Evolutionary conservation across 441 rosid species (phyloP), one percentile per base, ranked within the genome.

Genomic region (Raphanus hybrid): DNA sequence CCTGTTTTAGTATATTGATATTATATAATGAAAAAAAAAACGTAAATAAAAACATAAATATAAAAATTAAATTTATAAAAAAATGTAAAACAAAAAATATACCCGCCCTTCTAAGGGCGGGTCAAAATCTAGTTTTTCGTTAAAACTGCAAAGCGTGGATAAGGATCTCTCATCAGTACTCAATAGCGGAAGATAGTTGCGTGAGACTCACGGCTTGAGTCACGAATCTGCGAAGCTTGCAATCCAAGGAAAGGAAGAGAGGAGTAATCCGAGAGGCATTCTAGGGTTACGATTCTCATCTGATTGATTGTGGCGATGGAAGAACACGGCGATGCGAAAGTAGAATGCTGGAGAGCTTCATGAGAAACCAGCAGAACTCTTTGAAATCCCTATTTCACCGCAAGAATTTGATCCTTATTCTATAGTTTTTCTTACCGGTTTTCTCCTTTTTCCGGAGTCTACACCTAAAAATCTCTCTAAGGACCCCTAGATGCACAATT

Each of bases 311-410:
- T n/a, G 9, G 34, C 67, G 58, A 79, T 79, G 82, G 82, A 79
- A 70, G 79, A 79, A 79, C 79, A 70, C 27, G 68, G 48, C 15
- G 55, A 4, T 75, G 75, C 12, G 69, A 79, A 79, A 75, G 72
- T 70, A 73, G 79, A 70, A 3, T 66, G 79, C 67, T 86, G 75
- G 96, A 91, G 82, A 87, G 54, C 81, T 88, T 92, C 81, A 78
- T 85, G 90, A 84, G 71, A 54, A 83, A 41, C 52, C 92, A 90
- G 41, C 92, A 87, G 71, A 82, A 71, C 32, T 84, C 92, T 3
- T 58, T 94, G 75, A 90, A 84, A 86, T 86, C 92, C 37, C 82
- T 92, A 11, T 94, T 94, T 65, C 90, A 85, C 26, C 84, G 93
- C 67, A 86, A 84, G 79, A 85, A 79, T 23, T 23, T 0, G 26